Percentiles rank a stretch among this genome's conserved stretches.
These are phyloP conservation scores for Brassica incana DNA, from an alignment of 345 rosid genomes.

Conservation along the genomic window DNA sequence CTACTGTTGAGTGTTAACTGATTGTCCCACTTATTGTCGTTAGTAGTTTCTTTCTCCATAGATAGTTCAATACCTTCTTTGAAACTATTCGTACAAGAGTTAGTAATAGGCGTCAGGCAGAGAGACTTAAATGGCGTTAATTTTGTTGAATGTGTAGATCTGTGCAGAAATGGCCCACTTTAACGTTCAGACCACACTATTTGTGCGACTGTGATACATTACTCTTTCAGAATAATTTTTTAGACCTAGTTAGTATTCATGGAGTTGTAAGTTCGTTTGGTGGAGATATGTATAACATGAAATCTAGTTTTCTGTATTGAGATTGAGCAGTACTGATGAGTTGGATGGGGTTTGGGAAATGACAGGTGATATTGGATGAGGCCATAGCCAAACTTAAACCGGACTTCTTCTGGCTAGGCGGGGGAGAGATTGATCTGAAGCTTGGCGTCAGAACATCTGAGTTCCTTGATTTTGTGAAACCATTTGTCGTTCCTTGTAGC, in stretches of 20 bases:
- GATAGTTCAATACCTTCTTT: constrained; percentile 16
- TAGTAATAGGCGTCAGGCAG: constrained; percentile 26
- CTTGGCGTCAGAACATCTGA: constrained; percentile 76
- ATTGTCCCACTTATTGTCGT: constrained; percentile 17
- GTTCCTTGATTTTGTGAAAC: constrained; percentile 65
- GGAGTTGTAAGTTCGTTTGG: neutral
- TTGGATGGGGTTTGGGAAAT: neutral
- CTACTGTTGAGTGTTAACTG: neutral
- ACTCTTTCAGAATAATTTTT: constrained; percentile 20
- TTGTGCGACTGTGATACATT: constrained; percentile 12
- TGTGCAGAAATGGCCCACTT: constrained; percentile 33
- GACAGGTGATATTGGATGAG: constrained; percentile 93
- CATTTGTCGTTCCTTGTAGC: constrained; percentile 73
- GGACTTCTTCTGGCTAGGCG: constrained; percentile 85
- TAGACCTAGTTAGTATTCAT: constrained; percentile 10
- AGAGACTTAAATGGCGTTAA: constrained; percentile 16
- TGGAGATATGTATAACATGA: neutral
- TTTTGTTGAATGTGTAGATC: constrained; percentile 9
- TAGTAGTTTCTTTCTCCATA: constrained; percentile 5
- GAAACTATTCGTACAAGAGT: constrained; percentile 5
- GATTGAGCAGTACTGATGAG: neutral
- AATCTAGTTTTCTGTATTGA: neutral
- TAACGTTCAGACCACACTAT: constrained; percentile 22
- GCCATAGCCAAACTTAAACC: constrained; percentile 78
- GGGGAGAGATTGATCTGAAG: constrained; percentile 89